Evolutionary conservation across 108 stramenopile species (phyloP).

Genomic region (Conticribra guillardii): DNA sequence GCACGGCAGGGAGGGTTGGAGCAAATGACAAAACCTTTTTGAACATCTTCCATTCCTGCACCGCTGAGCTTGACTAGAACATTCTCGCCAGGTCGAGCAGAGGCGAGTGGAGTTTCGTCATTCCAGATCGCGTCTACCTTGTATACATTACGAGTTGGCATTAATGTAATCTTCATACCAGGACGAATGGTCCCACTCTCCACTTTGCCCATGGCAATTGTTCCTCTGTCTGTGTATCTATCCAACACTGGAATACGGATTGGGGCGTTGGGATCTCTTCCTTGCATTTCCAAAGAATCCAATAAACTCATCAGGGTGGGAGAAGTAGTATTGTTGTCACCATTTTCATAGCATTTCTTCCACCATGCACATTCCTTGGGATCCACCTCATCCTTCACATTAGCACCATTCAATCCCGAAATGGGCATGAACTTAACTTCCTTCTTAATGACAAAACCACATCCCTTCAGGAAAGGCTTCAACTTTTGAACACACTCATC

Average conservation of each 20-base stretch:
- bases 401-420: constrained; percentile 95
- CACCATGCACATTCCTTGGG: constrained; percentile 92
- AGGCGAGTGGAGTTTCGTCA: constrained; percentile 89
- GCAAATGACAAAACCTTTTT: constrained; percentile 97
- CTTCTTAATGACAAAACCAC: constrained; percentile 96
- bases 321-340: constrained; percentile 89
- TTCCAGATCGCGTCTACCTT: constrained; percentile 96
- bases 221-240: constrained; percentile 96
- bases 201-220: constrained; percentile 98
- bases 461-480: constrained; percentile 95
- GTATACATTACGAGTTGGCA: constrained; percentile 91
- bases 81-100: constrained; percentile 98
- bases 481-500: constrained; percentile 96
- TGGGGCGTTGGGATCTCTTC: constrained; percentile 83
- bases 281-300: constrained; percentile 85
- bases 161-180: constrained; percentile 91
- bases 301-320: constrained; percentile 89
- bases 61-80: constrained; percentile 92
- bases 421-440: constrained; percentile 99
- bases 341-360: constrained; percentile 68
- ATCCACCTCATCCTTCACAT: constrained; percentile 94
- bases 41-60: constrained; percentile 90
- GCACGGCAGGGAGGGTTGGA: constrained; percentile 80
- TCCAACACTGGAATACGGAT: constrained; percentile 96
- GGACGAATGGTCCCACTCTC: constrained; percentile 91